Conservation (phyloP, 2,329 filamentous ascomycete genomes). For the Fusarium sp. region DNA sequence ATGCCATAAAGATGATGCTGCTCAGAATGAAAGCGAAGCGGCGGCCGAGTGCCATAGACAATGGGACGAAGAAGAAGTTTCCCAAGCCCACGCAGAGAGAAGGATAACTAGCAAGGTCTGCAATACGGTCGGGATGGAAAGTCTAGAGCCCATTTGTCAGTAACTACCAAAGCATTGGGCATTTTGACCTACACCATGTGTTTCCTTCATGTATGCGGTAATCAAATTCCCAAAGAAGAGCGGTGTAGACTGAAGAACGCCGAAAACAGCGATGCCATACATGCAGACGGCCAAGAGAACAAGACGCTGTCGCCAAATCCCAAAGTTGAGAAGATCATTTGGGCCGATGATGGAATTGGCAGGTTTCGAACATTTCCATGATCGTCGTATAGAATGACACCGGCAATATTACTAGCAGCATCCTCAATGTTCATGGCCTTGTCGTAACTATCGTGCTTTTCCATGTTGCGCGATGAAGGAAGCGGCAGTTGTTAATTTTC, state of each 20-base stretch:
- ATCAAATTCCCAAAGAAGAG: background rate
- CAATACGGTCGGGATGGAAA: background rate
- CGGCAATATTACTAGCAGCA: background rate
- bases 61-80: background rate
- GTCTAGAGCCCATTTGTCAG: background rate
- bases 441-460: background rate
- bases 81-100: background rate
- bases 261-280: background rate
- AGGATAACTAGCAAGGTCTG: background rate
- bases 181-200: background rate
- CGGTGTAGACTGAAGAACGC: background rate
- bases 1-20: background rate
- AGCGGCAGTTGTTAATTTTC: background rate
- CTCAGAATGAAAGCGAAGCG: background rate
- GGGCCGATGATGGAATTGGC: background rate
- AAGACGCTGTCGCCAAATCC: background rate
- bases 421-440: background rate
- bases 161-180: accelerated
- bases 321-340: background rate
- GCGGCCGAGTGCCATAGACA: background rate
- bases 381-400: background rate
- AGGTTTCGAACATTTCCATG: background rate
- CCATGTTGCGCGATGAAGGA: background rate
- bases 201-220: background rate
- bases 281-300: background rate